Evolutionary conservation across 331 rosid genomes (phyloP), one percentile per base, ranked within the genome.

Genomic region (Acacia pycnantha): DNA sequence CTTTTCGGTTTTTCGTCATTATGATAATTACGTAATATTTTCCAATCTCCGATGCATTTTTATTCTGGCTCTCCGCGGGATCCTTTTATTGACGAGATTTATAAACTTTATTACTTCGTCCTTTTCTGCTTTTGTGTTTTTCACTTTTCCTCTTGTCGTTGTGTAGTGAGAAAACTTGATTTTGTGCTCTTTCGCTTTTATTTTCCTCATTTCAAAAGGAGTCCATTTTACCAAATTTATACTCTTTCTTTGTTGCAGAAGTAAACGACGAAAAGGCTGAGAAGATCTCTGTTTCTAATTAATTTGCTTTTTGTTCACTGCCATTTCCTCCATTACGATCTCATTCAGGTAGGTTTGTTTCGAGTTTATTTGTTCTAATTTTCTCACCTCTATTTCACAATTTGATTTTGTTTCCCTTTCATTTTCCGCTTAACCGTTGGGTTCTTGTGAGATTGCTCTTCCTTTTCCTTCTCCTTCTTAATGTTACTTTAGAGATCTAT

Each of bases 101-200:
- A 86, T 84, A 74, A 74, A 81, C 76, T 90, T 87, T 84, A 54
- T 84, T 86, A 83, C 92, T 92, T 86, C 92, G 93, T 87, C 97
- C 76, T 89, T 91, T 89, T 90, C 88, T 90, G 87, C 94, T 93
- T 90, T 92, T 82, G 77, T 69, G 65, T 35, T 86, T 85, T 87
- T 81, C 78, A 82, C 89, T 90, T 84, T 90, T 73, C 85, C 88
- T 83, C 88, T 82, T 81, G 82, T 84, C 80, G 86, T 86, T 86
- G 82, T 84, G 85, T 75, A 79, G 86, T 86, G 94, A 92, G 90
- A 86, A 82, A 79, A 78, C 82, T 80, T 62, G 77, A 84, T 37
- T 82, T 77, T 78, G 80, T 85, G 74, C 86, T 48, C 41, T 11
- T 81, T 13, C 77, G 87, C 79, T 86, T 33, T 33, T 69, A 22